Percentiles rank a stretch among this genome's conserved stretches.
Conservation (phyloP, 1,284 basidiomycete species). For the Wolfiporia cocos region DNA sequence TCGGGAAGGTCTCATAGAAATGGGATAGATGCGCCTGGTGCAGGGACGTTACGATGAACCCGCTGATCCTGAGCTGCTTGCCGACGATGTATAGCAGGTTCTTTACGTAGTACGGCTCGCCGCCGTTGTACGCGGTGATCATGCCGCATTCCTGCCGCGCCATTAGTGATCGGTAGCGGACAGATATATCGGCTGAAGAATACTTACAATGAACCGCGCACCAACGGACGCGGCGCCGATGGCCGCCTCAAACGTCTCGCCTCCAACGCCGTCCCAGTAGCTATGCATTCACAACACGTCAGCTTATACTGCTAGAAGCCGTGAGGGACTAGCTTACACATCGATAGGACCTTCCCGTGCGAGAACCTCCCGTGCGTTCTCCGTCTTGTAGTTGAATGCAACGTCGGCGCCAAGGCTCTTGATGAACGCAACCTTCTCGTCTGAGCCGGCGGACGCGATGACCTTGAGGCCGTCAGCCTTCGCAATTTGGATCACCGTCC, state of each 20-base stretch:
- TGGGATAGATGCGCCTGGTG: slow-evolving; percentile 30
- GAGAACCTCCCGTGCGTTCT: slow-evolving; percentile 43
- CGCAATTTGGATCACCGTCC: slow-evolving; percentile 53
- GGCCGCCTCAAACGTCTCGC: slow-evolving; percentile 57
- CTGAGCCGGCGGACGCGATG: slow-evolving; percentile 67
- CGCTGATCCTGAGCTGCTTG: slow-evolving; percentile 48
- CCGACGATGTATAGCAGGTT: slow-evolving; percentile 34
- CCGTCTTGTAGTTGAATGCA: slow-evolving; percentile 71
- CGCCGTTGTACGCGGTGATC: slow-evolving; percentile 27
- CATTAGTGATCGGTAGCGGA: not conserved
- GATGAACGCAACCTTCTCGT: slow-evolving; percentile 63
- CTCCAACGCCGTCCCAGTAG: slow-evolving; percentile 58
- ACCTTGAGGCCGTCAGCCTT: slow-evolving; percentile 61
- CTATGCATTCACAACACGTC: slow-evolving; percentile 20
- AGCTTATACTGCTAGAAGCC: not conserved
- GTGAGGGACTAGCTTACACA: slow-evolving; percentile 27
- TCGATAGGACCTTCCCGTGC: slow-evolving; percentile 52
- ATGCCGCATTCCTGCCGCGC: slow-evolving; percentile 18
- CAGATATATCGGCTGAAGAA: slow-evolving; percentile 10
- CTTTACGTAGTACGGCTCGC: slow-evolving; percentile 19
- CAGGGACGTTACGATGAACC: slow-evolving; percentile 49
- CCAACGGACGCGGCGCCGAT: slow-evolving; percentile 41
- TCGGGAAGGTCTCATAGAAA: slow-evolving; percentile 47
- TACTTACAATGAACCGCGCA: slow-evolving; percentile 54
- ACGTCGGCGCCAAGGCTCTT: slow-evolving; percentile 62